Evolutionary conservation across 768 basidiomycete genomes (phyloP).

Genomic region (Tylopilus vinaceipallidus): DNA sequence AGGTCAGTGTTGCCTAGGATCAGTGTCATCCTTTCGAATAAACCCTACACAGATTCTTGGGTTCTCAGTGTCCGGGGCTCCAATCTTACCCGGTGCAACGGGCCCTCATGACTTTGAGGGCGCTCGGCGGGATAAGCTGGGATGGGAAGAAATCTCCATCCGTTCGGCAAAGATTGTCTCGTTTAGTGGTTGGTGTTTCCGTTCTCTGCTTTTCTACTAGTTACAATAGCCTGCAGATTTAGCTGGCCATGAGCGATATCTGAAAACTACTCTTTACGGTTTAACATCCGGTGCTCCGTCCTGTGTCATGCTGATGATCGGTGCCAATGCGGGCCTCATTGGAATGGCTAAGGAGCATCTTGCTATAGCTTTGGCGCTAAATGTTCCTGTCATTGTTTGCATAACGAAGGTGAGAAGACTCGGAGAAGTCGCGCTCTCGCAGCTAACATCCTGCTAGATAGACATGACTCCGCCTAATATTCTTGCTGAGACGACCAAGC

Average conservation of each 20-base stretch:
- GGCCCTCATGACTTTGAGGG: constrained; percentile 59
- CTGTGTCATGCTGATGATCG: constrained; percentile 90
- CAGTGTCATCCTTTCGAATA: not conserved
- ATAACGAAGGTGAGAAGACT: constrained; percentile 75
- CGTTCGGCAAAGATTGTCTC: constrained; percentile 90
- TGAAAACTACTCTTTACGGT: constrained; percentile 93
- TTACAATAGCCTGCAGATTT: constrained; percentile 59
- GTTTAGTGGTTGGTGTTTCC: constrained; percentile 66
- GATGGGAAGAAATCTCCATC: constrained; percentile 93
- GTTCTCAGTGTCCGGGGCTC: constrained; percentile 71
- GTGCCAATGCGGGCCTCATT: constrained; percentile 89
- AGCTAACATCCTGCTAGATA: constrained; percentile 44
- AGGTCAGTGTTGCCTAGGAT: constrained; percentile 50
- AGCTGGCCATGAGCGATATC: constrained; percentile 92
- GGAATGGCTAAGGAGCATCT: constrained; percentile 97
- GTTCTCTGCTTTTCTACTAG: not conserved
- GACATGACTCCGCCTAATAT: constrained; percentile 97
- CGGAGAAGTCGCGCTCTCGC: not conserved
- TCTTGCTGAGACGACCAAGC: constrained; percentile 86
- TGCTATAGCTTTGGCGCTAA: constrained; percentile 89
- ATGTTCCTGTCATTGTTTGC: constrained; percentile 90
- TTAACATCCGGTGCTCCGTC: constrained; percentile 92
- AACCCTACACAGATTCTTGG: constrained; percentile 68
- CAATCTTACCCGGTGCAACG: constrained; percentile 70
- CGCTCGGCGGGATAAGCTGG: constrained; percentile 79